A percentile compares a stretch with the other conserved stretches of the same genome.
Evolutionary conservation across 148 eudicot genomes (phyloP).

Genomic region (Camellia granthamiana): DNA sequence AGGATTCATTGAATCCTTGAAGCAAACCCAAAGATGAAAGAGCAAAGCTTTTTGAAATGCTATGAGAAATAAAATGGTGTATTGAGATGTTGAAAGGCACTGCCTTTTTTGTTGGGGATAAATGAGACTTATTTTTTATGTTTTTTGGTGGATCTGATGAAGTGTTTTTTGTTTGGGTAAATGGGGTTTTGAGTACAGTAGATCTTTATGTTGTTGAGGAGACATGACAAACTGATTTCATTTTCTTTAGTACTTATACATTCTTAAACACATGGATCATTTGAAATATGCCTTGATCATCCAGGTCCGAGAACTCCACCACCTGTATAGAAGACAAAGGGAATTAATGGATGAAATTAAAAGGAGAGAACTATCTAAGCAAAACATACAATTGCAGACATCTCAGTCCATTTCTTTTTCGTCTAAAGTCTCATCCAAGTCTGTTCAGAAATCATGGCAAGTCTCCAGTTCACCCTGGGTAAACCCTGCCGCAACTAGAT

Average conservation of each 20-base stretch:
- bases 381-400: slow-evolving; percentile 13
- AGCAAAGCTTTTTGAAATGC: background rate
- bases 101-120: background rate
- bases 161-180: background rate
- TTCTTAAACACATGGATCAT: background rate
- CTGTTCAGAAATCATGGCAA: slow-evolving; percentile 17
- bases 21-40: background rate
- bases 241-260: background rate
- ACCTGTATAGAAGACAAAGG: slow-evolving; percentile 40
- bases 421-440: slow-evolving; percentile 15
- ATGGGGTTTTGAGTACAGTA: background rate
- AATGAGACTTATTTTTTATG: background rate
- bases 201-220: background rate
- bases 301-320: slow-evolving; percentile 50
- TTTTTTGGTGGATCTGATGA: background rate
- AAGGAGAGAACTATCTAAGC: slow-evolving; percentile 23
- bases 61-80: background rate
- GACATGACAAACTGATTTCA: background rate
- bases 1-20: background rate
- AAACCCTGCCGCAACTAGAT: slow-evolving; percentile 15
- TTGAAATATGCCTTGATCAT: slow-evolving; percentile 7
- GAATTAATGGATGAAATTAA: slow-evolving; percentile 44
- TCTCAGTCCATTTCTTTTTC: slow-evolving; percentile 29
- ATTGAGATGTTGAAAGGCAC: background rate
- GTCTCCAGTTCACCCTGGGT: slow-evolving; percentile 23